Evolutionary conservation across 441 rosid genomes (phyloP).

Genomic region (Adansonia gregorii): DNA sequence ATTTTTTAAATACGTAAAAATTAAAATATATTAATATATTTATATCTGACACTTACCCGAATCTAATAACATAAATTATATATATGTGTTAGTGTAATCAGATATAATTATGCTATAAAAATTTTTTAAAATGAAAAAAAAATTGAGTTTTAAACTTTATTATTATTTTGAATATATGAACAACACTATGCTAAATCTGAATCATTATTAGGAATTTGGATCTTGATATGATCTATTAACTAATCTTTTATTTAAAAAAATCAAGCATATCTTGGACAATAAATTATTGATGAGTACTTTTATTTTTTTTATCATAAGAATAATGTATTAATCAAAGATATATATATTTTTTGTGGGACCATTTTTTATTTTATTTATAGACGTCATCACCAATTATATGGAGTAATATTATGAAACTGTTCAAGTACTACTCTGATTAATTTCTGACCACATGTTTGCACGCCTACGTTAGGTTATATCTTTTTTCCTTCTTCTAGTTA

Average conservation of each 20-base stretch:
- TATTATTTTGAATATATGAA: neutral
- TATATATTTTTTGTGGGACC: neutral
- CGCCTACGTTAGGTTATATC: neutral
- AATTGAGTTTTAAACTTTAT: too few relatives aligned
- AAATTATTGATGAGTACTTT: neutral
- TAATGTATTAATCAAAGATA: neutral
- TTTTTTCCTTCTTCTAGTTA: neutral
- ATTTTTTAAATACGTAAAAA: too few relatives aligned
- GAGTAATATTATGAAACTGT: neutral
- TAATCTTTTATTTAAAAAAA: neutral
- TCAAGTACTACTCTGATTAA: neutral
- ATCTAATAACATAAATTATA: too few relatives aligned
- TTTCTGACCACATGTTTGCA: neutral
- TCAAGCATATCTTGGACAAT: neutral
- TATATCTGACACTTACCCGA: neutral
- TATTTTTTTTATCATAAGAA: neutral
- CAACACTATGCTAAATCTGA: neutral
- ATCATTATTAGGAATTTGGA: neutral
- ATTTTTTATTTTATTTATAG: neutral
- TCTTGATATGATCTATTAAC: neutral
- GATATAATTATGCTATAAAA: too few relatives aligned
- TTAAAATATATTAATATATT: too few relatives aligned
- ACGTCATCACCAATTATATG: neutral
- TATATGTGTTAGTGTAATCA: neutral
- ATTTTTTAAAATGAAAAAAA: too few relatives aligned